phyloP scores from a whole-genome alignment of 257 asterid species.

The Sherardia arvensis region DNA sequence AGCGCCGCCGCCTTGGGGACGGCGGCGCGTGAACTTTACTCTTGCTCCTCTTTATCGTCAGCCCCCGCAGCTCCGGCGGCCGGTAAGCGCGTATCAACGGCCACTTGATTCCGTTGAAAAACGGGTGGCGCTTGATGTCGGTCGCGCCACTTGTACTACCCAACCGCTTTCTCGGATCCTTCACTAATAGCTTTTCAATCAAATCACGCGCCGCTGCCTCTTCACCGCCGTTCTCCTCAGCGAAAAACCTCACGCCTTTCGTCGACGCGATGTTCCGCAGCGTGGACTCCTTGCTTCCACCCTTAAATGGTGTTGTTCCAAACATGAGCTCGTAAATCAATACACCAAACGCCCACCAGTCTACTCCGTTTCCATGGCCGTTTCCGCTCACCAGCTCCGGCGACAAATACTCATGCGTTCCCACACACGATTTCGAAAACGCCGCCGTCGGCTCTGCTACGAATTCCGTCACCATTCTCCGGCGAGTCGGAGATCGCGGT shows the following conservation, averaged over 20 bases:
- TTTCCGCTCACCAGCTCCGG: conserved; percentile 61
- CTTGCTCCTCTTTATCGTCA: conserved; percentile 49
- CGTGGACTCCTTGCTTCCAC: conserved; percentile 75
- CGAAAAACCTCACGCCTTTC: conserved; percentile 47
- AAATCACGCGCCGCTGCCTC: conserved; percentile 52
- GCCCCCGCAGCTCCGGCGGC: conserved; percentile 80
- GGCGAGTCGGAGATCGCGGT: conserved; percentile 6
- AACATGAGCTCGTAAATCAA: conserved; percentile 53
- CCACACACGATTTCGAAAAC: conserved; percentile 77
- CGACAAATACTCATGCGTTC: conserved; percentile 80
- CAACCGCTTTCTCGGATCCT: conserved; percentile 65
- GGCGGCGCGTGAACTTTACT: conserved; percentile 32
- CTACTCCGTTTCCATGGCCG: conserved; percentile 93
- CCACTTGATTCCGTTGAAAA: conserved; percentile 82
- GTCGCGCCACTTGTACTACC: conserved; percentile 88
- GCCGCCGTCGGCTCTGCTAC: conserved; percentile 72
- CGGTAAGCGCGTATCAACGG: conserved; percentile 69
- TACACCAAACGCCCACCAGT: conserved; percentile 96
- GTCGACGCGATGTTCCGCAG: conserved; percentile 80
- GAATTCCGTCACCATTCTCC: conserved; percentile 47
- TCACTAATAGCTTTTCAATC: conserved; percentile 63
- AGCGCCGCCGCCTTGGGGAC: conserved; percentile 54
- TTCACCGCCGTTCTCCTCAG: conserved; percentile 32
- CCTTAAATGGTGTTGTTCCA: conserved; percentile 81
- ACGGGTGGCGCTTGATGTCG: conserved; percentile 86